Evolutionary conservation across 1,284 basidiomycete species (phyloP).

Genomic region (Sanghuangporus baumii): DNA sequence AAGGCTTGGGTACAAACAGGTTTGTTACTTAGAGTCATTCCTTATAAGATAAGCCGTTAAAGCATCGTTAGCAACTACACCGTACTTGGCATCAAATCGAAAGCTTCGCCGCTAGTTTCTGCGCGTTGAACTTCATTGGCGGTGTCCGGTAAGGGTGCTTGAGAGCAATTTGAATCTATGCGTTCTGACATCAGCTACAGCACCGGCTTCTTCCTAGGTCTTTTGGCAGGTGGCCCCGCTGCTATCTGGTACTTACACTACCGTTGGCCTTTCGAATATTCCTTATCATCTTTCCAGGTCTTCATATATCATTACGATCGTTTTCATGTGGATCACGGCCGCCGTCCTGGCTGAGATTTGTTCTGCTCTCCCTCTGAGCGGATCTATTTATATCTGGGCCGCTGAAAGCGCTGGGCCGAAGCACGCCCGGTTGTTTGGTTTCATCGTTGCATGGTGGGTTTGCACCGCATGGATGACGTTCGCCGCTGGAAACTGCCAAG

Average conservation of each 20-base stretch:
- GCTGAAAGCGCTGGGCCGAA: constrained; percentile 83
- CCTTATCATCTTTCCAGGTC: constrained; percentile 45
- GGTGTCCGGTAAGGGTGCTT: constrained; percentile 55
- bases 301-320: constrained; percentile 69
- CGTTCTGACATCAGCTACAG: constrained; percentile 31
- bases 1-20: constrained; percentile 78
- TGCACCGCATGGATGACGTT: constrained; percentile 90
- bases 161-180: neutral
- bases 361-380: constrained; percentile 78
- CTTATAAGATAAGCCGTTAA: neutral
- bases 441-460: constrained; percentile 86
- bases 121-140: constrained; percentile 82
- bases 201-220: constrained; percentile 72
- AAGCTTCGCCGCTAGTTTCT: constrained; percentile 81
- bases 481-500: constrained; percentile 77
- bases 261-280: neutral
- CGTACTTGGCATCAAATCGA: constrained; percentile 76
- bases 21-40: constrained; percentile 26
- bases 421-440: constrained; percentile 77
- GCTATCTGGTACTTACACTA: constrained; percentile 57
- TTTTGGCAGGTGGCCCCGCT: constrained; percentile 78
- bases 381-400: constrained; percentile 88
- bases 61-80: constrained; percentile 60
- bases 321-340: constrained; percentile 83
- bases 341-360: constrained; percentile 82